Evolutionary conservation across 768 basidiomycete genomes (phyloP).

Genomic region (Russula emetica): DNA sequence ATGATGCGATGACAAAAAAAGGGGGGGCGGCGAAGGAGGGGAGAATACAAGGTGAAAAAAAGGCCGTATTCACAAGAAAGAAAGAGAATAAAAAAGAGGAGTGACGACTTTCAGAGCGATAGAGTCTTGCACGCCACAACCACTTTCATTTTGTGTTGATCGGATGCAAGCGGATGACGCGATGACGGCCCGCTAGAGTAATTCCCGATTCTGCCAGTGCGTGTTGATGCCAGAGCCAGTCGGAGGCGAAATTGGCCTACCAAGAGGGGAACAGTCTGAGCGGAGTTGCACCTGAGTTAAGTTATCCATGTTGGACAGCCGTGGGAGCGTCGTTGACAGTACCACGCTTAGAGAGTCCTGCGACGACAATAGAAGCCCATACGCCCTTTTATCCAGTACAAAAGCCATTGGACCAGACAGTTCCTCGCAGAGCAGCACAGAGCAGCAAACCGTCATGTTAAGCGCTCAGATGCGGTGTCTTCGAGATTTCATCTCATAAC

Average conservation of each 20-base stretch:
- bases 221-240: no score
- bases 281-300: slow-evolving; percentile 8
- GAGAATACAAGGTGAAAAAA: not conserved
- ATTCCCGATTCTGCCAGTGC: no score
- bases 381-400: not conserved
- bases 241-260: not conserved
- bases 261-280: not conserved
- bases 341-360: not conserved
- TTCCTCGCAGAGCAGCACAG: not conserved
- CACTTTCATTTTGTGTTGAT: not conserved
- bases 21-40: no score
- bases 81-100: not conserved
- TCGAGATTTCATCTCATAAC: not conserved
- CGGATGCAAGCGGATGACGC: not conserved
- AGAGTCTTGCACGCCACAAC: not conserved
- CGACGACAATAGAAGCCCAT: not conserved
- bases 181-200: slow-evolving; percentile 4
- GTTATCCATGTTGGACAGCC: not conserved
- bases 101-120: not conserved
- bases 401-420: not conserved
- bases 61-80: slow-evolving; percentile 7
- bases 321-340: slow-evolving; percentile 3
- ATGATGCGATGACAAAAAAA: not conserved
- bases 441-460: not conserved
- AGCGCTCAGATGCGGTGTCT: slow-evolving; percentile 12